Base-by-base conservation (phyloP, 768 basidiomycete genomes). In the Krasilnikovozyma curviuscula region DNA sequence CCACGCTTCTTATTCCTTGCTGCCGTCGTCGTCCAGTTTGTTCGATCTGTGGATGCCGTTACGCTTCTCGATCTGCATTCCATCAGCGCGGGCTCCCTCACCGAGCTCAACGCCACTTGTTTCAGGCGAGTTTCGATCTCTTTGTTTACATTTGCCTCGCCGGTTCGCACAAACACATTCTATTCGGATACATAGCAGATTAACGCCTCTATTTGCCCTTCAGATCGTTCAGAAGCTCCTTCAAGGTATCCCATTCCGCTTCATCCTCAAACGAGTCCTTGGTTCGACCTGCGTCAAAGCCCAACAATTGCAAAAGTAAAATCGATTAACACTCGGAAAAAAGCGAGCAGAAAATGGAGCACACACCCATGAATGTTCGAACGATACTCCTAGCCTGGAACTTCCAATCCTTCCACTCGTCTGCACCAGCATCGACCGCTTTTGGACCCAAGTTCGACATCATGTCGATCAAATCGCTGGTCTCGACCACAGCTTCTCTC, bases 301-400 rank as follows among this genome's bases (percentile, higher is more conserved):
- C 16, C n/a, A 43, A 43, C 7, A 34, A 12, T 34, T 12, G 33
- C 44, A 32, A 24, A 21, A 23, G n/a, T 13, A 16, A 47, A 5
- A 24, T 19, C 1, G 31, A 13, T 1, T 8, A 16, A n/a, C 24
- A 7, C 35, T 10, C 24, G 7, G 3, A 28, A 12, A 34, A 19
- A 29, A 30, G 6, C 10, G 19, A 43, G 34, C 12, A 27, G 37
- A 12, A 9, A 27, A 6, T 14, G 3, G 27, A 30, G 5, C 32
- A 64, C 65, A 59, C 50, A 65, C 82, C 89, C 66, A 83, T 73
- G 65, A 95, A 97, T 44, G 78, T 81, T 65, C 89, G 70, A 50
- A 95, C 73, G 48, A 95, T 70, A 52, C 84, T 88, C 46, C 80
- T 72, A 37, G 77, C 83, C 65, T 91, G 84, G 57, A 82, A 72